Percentiles rank a stretch among this genome's conserved stretches.
These are phyloP conservation scores for Kodamaea restingae DNA, from an alignment of 805 yeast genomes.

Conservation along the genomic window DNA sequence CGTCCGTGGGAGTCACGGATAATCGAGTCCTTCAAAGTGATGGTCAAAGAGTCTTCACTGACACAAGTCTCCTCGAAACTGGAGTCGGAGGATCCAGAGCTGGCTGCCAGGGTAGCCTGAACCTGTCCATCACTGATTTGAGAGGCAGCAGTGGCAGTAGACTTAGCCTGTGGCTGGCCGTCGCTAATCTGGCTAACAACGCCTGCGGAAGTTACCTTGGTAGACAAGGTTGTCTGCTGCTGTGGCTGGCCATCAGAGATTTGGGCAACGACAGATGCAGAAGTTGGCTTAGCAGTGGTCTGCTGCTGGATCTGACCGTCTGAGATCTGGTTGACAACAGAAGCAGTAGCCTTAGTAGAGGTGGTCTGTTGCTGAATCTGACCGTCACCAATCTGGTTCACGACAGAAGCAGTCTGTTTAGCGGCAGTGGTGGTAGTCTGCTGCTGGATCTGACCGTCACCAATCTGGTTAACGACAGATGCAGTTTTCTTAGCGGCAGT, in stretches of 20 bases:
- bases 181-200: conserved; percentile 37
- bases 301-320: conserved; percentile 32
- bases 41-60: conserved; percentile 41
- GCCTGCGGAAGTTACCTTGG: conserved; percentile 2
- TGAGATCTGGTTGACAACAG: conserved; percentile 29
- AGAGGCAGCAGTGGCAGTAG: conserved; percentile 17
- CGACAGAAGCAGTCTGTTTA: conserved; percentile 20
- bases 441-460: conserved; percentile 28
- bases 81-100: conserved; percentile 6
- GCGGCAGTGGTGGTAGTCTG: not conserved
- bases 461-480: conserved; percentile 26
- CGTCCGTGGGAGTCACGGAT: conserved; percentile 60
- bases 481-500: conserved; percentile 15
- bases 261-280: conserved; percentile 22
- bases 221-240: conserved; percentile 13
- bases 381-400: conserved; percentile 39
- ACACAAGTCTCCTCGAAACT: conserved; percentile 18
- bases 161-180: conserved; percentile 50
- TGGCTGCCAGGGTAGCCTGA: conserved; percentile 16
- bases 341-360: conserved; percentile 9
- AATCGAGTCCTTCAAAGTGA: conserved; percentile 48
- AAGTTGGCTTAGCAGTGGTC: conserved; percentile 9
- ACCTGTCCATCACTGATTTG: conserved; percentile 32
- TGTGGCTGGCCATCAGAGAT: conserved; percentile 35
- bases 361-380: conserved; percentile 25